Percentiles rank a stretch among this genome's conserved stretches.
Conservation (phyloP, 2,329 filamentous ascomycete species). For the Apiospora marii region DNA sequence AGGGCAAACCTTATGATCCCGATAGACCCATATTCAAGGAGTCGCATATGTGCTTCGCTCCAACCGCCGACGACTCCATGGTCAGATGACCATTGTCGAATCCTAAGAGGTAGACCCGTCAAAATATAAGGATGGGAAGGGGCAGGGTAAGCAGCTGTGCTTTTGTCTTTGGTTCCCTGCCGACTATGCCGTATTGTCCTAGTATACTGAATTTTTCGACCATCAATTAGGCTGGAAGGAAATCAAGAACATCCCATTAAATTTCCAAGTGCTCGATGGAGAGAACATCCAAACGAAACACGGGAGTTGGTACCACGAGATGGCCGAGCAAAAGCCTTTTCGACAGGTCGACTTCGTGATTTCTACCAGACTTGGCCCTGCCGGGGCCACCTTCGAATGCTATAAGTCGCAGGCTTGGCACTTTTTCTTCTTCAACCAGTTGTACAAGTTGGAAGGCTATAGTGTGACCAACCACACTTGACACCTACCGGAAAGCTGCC, state of each 20-base stretch:
- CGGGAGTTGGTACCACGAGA: background rate
- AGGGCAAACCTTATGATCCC: background rate
- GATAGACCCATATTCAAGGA: background rate
- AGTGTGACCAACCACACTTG: background rate
- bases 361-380: background rate
- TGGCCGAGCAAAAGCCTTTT: background rate
- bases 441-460: too few species aligned
- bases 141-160: background rate
- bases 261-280: background rate
- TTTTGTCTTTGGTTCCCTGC: too few species aligned
- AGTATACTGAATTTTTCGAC: background rate
- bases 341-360: background rate
- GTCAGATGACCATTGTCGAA: background rate
- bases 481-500: background rate
- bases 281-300: background rate
- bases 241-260: background rate
- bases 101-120: background rate
- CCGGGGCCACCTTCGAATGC: background rate
- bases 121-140: background rate
- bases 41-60: background rate
- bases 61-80: background rate
- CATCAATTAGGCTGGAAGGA: background rate
- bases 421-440: too few species aligned
- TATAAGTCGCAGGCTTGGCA: background rate
- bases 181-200: too few species aligned